Conservation (phyloP, 2,329 filamentous ascomycete genomes). For the Cadophora sp. region DNA sequence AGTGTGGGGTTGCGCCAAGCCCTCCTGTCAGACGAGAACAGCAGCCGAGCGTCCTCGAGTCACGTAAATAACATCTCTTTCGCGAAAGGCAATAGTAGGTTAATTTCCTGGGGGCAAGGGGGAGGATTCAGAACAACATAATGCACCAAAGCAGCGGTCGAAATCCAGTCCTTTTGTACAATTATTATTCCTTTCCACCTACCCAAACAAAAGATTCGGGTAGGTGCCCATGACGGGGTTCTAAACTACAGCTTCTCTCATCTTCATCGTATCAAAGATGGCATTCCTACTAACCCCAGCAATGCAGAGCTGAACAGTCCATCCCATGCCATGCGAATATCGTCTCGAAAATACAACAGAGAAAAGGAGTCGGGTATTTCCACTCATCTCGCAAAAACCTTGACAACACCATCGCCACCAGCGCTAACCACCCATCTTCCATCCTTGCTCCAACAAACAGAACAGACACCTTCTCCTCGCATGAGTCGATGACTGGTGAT, state of each 20-base stretch:
- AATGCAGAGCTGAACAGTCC: constrained; percentile 19
- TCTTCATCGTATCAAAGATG: constrained; percentile 23
- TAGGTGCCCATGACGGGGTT: neutral
- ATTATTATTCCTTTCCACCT: constrained; percentile 22
- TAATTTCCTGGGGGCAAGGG: too few relatives aligned
- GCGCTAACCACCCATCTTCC: constrained; percentile 93
- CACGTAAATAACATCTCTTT: too few relatives aligned
- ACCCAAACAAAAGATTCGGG: constrained; percentile 17
- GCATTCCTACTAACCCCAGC: constrained; percentile 11
- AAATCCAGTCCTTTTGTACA: constrained; percentile 22
- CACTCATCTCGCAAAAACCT: constrained; percentile 70
- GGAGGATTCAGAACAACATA: neutral
- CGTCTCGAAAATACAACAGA: constrained; percentile 24
- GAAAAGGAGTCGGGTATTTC: constrained; percentile 25
- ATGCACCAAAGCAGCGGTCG: neutral
- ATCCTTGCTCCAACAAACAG: constrained; percentile 94
- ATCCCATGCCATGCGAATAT: constrained; percentile 22
- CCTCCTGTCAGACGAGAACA: neutral
- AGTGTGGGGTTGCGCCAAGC: constrained; percentile 9
- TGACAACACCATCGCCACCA: constrained; percentile 93
- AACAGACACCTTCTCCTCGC: constrained; percentile 94
- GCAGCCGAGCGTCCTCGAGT: too few relatives aligned
- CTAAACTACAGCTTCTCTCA: constrained; percentile 30
- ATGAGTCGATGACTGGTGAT: constrained; percentile 92
- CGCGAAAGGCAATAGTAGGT: too few relatives aligned